Percentiles rank a stretch among this genome's conserved stretches.
Conservation (phyloP, 176 grass and related monocot species). For the Alopecurus myosuroides region DNA sequence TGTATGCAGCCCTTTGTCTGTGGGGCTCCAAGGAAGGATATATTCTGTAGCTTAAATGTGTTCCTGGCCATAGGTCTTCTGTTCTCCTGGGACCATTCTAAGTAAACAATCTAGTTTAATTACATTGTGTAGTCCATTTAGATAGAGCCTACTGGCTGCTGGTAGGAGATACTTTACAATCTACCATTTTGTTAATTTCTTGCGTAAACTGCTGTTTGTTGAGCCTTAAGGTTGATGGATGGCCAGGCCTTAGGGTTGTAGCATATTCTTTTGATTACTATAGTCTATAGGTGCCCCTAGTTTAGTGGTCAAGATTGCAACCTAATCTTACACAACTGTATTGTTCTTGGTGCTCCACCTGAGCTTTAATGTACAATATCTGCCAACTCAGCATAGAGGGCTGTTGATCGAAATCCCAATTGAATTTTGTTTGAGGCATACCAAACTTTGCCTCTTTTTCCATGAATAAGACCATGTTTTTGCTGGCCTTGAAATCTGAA, state of each 20-base stretch:
- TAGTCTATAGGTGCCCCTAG: conserved; percentile 17
- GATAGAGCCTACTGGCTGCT: conserved; percentile 2
- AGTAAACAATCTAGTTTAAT: neutral
- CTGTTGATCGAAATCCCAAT: neutral
- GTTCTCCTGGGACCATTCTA: conserved; percentile 32
- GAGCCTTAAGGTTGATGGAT: conserved; percentile 11
- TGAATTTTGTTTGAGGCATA: conserved; percentile 5
- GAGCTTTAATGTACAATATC: conserved; percentile 22
- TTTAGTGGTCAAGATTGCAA: conserved; percentile 22
- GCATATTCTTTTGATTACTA: conserved; percentile 22
- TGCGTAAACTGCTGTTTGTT: conserved; percentile 7
- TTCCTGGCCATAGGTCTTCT: conserved; percentile 31
- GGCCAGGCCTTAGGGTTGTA: conserved; percentile 7
- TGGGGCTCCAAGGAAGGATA: conserved; percentile 26
- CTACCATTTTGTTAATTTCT: neutral
- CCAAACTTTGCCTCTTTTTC: neutral
- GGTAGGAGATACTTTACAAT: conserved; percentile 22
- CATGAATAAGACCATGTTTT: neutral
- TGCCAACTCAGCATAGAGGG: neutral
- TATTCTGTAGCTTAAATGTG: conserved; percentile 29
- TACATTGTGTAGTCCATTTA: conserved; percentile 11
- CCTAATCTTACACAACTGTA: conserved; percentile 14
- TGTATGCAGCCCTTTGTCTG: conserved; percentile 22
- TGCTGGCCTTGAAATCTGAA: neutral
- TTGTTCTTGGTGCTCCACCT: conserved; percentile 22